Percentiles rank a stretch among this genome's conserved stretches.
Conservation (phyloP, 2,329 filamentous ascomycete species). For the Aspergillus ustus region DNA sequence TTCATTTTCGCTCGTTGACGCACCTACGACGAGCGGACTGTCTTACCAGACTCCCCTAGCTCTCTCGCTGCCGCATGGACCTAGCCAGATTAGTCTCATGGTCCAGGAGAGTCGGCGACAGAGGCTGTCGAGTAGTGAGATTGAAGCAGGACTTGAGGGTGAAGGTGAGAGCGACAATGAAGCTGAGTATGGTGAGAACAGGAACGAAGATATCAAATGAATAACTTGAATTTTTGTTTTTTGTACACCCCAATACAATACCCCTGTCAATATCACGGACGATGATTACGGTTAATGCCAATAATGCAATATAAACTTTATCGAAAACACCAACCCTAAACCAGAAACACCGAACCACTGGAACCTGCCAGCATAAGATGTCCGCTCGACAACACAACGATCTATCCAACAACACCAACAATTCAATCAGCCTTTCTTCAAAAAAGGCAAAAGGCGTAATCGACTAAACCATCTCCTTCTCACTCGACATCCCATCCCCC, state of each 20-base stretch:
- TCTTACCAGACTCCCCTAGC: constrained; percentile 18
- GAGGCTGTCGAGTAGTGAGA: neutral
- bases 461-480: constrained; percentile 28
- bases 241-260: neutral
- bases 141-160: neutral
- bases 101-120: constrained; percentile 22
- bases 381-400: neutral
- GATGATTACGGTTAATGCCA: constrained; percentile 7
- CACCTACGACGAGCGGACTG: neutral
- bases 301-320: neutral
- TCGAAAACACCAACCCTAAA: neutral
- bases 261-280: neutral
- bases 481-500: constrained; percentile 26
- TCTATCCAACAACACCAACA: neutral
- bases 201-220: neutral
- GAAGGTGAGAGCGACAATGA: neutral
- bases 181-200: neutral
- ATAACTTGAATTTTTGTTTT: neutral
- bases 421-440: neutral
- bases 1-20: neutral
- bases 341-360: neutral
- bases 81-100: constrained; percentile 27
- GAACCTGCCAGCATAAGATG: constrained; percentile 6
- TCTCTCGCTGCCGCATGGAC: constrained; percentile 19
- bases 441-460: neutral